Evolutionary conservation across 805 yeast species (phyloP).

Genomic region (Candida wancherniae): DNA sequence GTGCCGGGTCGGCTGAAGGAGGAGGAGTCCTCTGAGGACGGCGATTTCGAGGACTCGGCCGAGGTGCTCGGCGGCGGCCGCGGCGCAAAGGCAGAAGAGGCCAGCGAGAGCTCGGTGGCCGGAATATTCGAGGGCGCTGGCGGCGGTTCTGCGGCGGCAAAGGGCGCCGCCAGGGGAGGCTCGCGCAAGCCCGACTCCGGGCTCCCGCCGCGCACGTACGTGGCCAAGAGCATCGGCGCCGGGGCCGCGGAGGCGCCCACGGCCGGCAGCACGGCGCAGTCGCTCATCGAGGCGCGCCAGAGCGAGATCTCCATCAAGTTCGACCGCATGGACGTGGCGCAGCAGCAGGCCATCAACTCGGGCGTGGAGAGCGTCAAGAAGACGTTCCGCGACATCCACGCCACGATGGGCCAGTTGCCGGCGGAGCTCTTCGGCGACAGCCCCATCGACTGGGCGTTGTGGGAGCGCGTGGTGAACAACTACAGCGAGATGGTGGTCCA

Average conservation of each 20-base stretch:
- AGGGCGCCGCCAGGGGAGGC: too few species aligned
- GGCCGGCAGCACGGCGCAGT: constrained; percentile 3
- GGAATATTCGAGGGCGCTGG: too few species aligned
- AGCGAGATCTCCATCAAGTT: constrained; percentile 52
- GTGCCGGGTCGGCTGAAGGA: too few species aligned
- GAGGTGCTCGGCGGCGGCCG: too few species aligned
- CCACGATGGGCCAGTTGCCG: constrained; percentile 37
- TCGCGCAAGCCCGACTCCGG: too few species aligned
- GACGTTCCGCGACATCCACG: constrained; percentile 44
- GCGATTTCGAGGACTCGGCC: too few species aligned
- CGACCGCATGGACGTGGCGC: constrained; percentile 44
- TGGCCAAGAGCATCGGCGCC: constrained; percentile 2
- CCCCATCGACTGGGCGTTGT: constrained; percentile 73
- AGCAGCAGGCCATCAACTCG: constrained; percentile 41
- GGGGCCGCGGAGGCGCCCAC: constrained; percentile 4
- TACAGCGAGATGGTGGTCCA: constrained; percentile 62
- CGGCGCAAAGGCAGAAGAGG: too few species aligned
- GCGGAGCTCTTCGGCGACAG: constrained; percentile 13
- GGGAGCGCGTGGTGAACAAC: constrained; percentile 79
- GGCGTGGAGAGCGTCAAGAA: constrained; percentile 37
- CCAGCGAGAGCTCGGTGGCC: too few species aligned
- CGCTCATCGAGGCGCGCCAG: constrained; percentile 53
- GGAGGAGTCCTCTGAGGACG: too few species aligned
- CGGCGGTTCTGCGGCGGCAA: too few species aligned
- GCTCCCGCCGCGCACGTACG: constrained; percentile 8